Base-by-base conservation (phyloP, 169 alveolate species). In the Sarcocystis neurona region DNA sequence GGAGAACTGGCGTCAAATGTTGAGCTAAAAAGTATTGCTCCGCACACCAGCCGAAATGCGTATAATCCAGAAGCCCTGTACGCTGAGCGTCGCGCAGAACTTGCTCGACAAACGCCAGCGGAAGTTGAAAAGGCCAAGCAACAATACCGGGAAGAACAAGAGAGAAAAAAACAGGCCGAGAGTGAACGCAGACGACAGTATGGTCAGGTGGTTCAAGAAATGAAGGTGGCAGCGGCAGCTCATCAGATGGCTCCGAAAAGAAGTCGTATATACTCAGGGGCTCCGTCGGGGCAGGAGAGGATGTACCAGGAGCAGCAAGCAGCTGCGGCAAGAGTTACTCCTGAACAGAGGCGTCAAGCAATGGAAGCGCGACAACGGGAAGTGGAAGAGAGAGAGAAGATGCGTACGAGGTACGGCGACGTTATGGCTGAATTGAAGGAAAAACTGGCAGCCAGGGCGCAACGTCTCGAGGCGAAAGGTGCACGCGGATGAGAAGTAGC, bases 1-100 rank as follows among this genome's bases (percentile, higher is more conserved):
- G 43, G 60, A 48, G 56, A 6, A 12, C 82, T 32, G 12, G 82
- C 39, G 37, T 10, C 10, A 6, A 56, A 48, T 10, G 82, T 5
- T n/a, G 23, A 0, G 58, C 20, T 72, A 39, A 20, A 10, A 15
- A 34, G 32, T 2, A 39, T 72, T 1, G 41, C 10, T 5, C 37
- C 18, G 56, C 82, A 37, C 82, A 18, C 15, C 15, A 5, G 6
- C 15, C 8, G 0, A 5, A 72, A 72, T 37, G 82, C 37, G 23
- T 72, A 72, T 56, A 37, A 72, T 39, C 58, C 37, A 56, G 82
- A 72, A 34, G 82, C 53, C 37, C 58, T 39, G 34, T 72, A 72
- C 82, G 23, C 39, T 4, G 43, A 6, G 56, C 60, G 48, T 27
- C 82, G 56, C 37, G 30, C 10, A 18, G 82, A 72, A 18, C 82